Evolutionary conservation across 352 stramenopile species (phyloP).

Genomic region (Phytophthora pistaciae): DNA sequence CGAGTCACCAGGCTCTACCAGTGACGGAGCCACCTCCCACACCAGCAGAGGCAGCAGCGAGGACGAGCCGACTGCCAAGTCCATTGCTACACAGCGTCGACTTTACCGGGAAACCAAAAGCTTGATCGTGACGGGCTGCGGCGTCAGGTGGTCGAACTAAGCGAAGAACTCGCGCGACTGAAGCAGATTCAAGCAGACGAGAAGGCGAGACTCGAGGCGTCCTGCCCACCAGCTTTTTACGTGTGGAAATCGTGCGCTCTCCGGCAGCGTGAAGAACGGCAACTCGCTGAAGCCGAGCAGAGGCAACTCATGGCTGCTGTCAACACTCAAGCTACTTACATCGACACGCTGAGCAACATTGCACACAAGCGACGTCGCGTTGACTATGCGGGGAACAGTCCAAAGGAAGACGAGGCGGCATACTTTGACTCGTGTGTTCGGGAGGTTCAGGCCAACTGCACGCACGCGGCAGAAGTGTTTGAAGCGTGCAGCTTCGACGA

Average conservation of each 20-base stretch:
- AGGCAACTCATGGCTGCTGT: background rate
- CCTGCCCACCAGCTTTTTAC: background rate
- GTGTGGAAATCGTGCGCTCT: background rate
- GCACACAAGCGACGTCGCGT: background rate
- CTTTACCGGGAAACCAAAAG: too few relatives aligned
- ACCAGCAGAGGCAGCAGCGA: background rate
- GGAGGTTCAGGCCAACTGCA: conserved; percentile 10
- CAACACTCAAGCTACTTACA: background rate
- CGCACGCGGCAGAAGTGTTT: conserved; percentile 5
- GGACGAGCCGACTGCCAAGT: background rate
- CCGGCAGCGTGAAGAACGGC: background rate
- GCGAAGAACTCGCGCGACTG: too few relatives aligned
- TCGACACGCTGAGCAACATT: background rate
- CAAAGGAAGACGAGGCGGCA: background rate
- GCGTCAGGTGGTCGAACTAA: too few relatives aligned
- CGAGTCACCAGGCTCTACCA: background rate
- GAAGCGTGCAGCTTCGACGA: background rate
- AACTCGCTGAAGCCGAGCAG: background rate
- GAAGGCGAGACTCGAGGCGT: background rate
- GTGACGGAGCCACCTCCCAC: background rate
- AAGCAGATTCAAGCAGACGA: too few relatives aligned
- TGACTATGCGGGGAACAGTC: background rate
- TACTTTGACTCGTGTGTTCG: conserved; percentile 11
- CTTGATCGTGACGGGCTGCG: too few relatives aligned
- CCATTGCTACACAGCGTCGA: background rate